Base-by-base conservation (phyloP, 1,284 basidiomycete genomes). In the Sporisorium scitamineum region DNA sequence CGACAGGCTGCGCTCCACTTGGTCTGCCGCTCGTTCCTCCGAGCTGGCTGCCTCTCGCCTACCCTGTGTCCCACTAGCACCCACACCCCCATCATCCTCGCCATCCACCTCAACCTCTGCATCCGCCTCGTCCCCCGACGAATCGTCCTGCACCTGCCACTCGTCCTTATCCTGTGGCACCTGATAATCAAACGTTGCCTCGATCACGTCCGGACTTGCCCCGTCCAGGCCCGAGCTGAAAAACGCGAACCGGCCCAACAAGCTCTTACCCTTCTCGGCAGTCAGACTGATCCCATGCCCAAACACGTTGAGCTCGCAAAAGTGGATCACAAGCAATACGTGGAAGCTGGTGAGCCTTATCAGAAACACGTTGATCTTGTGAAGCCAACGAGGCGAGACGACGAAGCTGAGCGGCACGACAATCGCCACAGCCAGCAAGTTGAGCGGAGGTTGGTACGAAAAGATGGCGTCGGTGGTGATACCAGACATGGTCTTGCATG, bases 401-500 rank as follows among this genome's bases (percentile, higher is more conserved):
- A 79, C 56, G 47, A 52, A 81, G 57, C 70, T 72, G 41, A 76
- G 60, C 32, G 74, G 74, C 74, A 76, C 73, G 4, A 82, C 69
- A 11, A 80, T 62, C 24, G 59, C 57, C 16, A 82, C 50, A 20
- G 72, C 76, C 20, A 83, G 34, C 50, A 81, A 48, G 31, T 82
- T 81, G 37, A 97, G 87, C 0, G 95, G 95, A 1, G 95, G 92
- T 80, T 95, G 93, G 83, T 97, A 97, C 31, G 93, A 94, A 85
- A 97, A 97, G 16, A 97, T 86, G 2, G 91, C 94, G 82, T 97
- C 95, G 54, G 91, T 91, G 79, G 93, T 93, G 54, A 94, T 92
- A 14, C 92, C 93, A 54, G 32, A 62, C 27, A 65, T 51, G 26
- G 70, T 71, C 56, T 67, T 57, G 70, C 86, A 11, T 90, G 94